phyloP scores from a whole-genome alignment of 148 eudicot genomes.

The Polygonum aviculare region DNA sequence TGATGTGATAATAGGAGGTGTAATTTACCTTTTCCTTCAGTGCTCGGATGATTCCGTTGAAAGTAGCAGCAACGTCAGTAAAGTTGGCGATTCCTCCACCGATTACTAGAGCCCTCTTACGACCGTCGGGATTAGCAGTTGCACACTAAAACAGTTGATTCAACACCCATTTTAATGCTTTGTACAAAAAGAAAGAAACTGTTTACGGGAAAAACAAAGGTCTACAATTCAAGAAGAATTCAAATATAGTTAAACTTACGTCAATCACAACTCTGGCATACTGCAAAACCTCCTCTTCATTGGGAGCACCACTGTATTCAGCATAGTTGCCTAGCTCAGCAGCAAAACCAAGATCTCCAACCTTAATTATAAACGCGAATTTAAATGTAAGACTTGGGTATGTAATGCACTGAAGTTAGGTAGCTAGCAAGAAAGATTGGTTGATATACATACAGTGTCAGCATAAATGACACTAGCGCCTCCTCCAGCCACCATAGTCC shows the following conservation, averaged over 20 bases:
- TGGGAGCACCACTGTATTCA: slow-evolving; percentile 46
- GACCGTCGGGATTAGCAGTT: slow-evolving; percentile 90
- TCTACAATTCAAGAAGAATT: not conserved
- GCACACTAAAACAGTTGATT: slow-evolving; percentile 59
- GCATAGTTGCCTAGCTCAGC: slow-evolving; percentile 48
- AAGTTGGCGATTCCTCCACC: slow-evolving; percentile 99
- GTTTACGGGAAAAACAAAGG: not conserved
- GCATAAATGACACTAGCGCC: slow-evolving; percentile 53
- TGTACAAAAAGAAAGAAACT: not conserved
- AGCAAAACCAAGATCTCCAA: slow-evolving; percentile 49
- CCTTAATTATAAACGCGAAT: slow-evolving; percentile 16
- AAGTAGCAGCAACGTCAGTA: slow-evolving; percentile 96
- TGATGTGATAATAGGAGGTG: not conserved
- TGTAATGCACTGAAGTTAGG: too few species aligned
- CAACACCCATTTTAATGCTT: not conserved
- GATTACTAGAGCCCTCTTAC: slow-evolving; percentile 76
- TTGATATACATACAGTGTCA: slow-evolving; percentile 26
- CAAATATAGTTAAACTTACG: slow-evolving; percentile 18
- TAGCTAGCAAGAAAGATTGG: not conserved
- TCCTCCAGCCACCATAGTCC: slow-evolving; percentile 56
- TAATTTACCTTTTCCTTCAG: slow-evolving; percentile 38
- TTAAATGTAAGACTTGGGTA: not conserved
- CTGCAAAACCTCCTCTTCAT: slow-evolving; percentile 49
- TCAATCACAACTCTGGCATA: slow-evolving; percentile 50
- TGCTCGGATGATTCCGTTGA: slow-evolving; percentile 51